Percentiles rank a stretch among this genome's conserved stretches.
These are phyloP conservation scores for Secale cereale DNA, from an alignment of 176 grass and related monocot species.

Conservation along the genomic window DNA sequence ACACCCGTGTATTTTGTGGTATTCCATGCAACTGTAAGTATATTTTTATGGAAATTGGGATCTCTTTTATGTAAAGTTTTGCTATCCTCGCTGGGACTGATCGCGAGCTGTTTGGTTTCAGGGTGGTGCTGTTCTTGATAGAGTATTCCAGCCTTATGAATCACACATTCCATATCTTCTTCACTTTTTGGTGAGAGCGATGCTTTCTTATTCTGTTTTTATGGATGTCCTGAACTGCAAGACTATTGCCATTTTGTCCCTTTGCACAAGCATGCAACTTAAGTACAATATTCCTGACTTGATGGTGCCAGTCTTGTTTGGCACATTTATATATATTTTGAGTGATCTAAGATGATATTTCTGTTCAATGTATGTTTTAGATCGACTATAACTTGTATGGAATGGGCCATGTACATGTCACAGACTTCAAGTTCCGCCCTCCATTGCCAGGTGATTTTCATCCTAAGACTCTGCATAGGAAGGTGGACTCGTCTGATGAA, in stretches of 20 bases:
- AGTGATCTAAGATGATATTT: constrained; percentile 13
- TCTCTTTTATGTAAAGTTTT: constrained; percentile 28
- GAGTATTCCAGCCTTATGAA: constrained; percentile 85
- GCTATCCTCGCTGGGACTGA: constrained; percentile 24
- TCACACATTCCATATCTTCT: constrained; percentile 98
- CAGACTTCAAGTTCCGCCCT: constrained; percentile 79
- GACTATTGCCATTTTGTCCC: constrained; percentile 1
- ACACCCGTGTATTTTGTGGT: not conserved
- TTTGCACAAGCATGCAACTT: constrained; percentile 10
- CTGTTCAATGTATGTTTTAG: constrained; percentile 50
- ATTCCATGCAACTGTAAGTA: constrained; percentile 7
- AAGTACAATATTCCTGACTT: not conserved
- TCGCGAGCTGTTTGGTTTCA: constrained; percentile 40
- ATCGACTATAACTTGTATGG: constrained; percentile 97
- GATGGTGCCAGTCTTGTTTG: constrained; percentile 1
- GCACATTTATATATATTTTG: not conserved
- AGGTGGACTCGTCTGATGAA: constrained; percentile 33
- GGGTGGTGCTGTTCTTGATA: constrained; percentile 76
- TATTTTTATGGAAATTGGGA: not conserved
- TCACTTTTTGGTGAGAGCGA: constrained; percentile 84
- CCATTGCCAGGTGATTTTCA: constrained; percentile 74
- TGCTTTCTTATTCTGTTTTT: constrained; percentile 18
- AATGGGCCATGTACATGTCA: constrained; percentile 93
- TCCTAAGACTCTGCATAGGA: constrained; percentile 33
- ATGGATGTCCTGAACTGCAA: constrained; percentile 17